Evolutionary conservation across 305 asterid genomes (phyloP).

Genomic region (Plantago coronopus): DNA sequence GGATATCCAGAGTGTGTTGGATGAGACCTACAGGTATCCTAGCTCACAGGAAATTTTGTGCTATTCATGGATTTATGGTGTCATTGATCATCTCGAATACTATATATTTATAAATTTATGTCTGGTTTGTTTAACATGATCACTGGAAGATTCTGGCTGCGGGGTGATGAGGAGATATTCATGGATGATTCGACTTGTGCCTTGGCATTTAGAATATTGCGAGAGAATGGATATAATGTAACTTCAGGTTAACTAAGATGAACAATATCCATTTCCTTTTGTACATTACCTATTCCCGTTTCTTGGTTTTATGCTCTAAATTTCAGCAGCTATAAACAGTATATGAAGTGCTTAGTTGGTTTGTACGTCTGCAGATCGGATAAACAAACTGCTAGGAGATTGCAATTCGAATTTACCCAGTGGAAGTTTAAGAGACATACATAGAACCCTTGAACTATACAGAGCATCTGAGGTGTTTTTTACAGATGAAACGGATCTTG

Average conservation of each 20-base stretch:
- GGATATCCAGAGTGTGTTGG: slow-evolving; percentile 55
- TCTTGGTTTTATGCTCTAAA: not conserved
- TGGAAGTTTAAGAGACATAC: slow-evolving; percentile 45
- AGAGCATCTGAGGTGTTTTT: slow-evolving; percentile 56
- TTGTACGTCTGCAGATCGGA: slow-evolving; percentile 41
- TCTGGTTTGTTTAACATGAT: slow-evolving; percentile 37
- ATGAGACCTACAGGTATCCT: slow-evolving; percentile 69
- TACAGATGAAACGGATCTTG: slow-evolving; percentile 47
- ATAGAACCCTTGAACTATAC: slow-evolving; percentile 52
- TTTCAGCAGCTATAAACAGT: no score
- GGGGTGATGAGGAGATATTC: slow-evolving; percentile 78
- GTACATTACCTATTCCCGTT: not conserved
- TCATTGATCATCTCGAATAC: no score
- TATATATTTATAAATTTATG: slow-evolving; percentile 1
- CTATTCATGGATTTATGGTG: no score
- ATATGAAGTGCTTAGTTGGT: slow-evolving; percentile 17
- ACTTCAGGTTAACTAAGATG: slow-evolving; percentile 54
- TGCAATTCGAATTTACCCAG: slow-evolving; percentile 28
- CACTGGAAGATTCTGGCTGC: slow-evolving; percentile 73
- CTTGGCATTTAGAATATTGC: slow-evolving; percentile 62
- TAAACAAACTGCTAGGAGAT: slow-evolving; percentile 39
- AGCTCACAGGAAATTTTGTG: no score
- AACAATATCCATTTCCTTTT: not conserved
- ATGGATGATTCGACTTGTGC: slow-evolving; percentile 72
- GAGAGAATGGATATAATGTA: slow-evolving; percentile 63